Evolutionary conservation across 225 moss, liverwort and hornwort species (phyloP).

Genomic region (Marchantia paleacea): DNA sequence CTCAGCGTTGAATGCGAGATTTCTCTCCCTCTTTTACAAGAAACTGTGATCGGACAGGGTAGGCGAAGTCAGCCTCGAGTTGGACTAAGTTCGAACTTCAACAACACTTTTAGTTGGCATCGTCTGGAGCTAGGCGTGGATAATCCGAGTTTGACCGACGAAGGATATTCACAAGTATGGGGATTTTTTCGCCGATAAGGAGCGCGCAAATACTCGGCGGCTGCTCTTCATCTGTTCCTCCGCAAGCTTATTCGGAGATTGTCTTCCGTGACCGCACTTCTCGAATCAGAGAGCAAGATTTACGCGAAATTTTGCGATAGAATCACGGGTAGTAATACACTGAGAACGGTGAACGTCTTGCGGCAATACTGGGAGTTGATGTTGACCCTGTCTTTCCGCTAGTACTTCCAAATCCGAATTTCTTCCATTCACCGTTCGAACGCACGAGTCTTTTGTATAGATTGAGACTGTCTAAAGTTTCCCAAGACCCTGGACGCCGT

Average conservation of each 20-base stretch:
- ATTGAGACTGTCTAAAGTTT: neutral
- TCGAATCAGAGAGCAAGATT: neutral
- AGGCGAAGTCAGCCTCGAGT: neutral
- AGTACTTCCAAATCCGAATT: neutral
- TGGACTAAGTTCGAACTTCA: neutral
- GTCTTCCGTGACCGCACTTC: neutral
- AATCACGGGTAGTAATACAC: neutral
- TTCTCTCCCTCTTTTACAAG: neutral
- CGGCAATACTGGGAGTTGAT: neutral
- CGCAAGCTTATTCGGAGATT: neutral
- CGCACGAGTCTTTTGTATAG: neutral
- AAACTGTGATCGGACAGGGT: neutral
- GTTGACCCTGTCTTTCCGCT: neutral
- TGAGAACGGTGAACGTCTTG: neutral
- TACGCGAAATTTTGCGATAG: neutral
- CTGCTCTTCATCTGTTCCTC: neutral
- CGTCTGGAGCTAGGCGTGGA: neutral
- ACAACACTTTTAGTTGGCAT: neutral
- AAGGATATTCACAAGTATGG: neutral
- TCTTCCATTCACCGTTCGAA: neutral
- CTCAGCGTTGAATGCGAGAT: neutral
- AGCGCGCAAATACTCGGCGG: neutral
- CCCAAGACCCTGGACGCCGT: too few species aligned
- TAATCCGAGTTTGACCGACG: too few species aligned
- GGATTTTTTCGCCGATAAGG: neutral